Evolutionary conservation across 768 basidiomycete genomes (phyloP).

Genomic region (Suillus occidentalis): DNA sequence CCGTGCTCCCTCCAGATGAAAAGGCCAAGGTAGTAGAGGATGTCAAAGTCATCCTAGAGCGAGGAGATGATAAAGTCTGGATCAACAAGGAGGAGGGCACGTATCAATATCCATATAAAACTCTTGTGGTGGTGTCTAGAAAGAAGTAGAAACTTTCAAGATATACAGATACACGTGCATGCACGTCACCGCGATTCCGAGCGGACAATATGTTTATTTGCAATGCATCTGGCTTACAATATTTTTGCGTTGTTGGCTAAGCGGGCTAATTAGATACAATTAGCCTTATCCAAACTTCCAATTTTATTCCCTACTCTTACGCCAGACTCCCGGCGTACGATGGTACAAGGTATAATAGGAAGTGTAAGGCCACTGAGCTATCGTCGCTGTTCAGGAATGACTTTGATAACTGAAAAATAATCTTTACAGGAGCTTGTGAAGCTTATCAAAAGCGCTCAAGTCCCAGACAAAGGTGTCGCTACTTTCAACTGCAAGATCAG

Average conservation of each 20-base stretch:
- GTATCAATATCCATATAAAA: slow-evolving; percentile 82
- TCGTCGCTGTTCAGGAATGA: not conserved
- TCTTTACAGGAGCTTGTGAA: slow-evolving; percentile 60
- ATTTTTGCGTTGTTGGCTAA: not conserved
- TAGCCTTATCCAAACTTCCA: not conserved
- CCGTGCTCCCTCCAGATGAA: slow-evolving; percentile 56
- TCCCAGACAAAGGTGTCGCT: slow-evolving; percentile 42
- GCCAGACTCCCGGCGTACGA: not conserved
- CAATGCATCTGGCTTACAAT: not conserved
- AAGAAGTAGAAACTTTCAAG: slow-evolving; percentile 34
- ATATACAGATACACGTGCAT: not conserved
- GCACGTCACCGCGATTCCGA: not conserved
- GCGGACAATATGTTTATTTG: not conserved
- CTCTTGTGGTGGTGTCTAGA: slow-evolving; percentile 53
- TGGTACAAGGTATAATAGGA: slow-evolving; percentile 6
- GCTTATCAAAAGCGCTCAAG: slow-evolving; percentile 66
- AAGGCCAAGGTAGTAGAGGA: slow-evolving; percentile 51
- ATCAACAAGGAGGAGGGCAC: slow-evolving; percentile 70
- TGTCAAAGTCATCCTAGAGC: slow-evolving; percentile 54
- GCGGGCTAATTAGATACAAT: not conserved
- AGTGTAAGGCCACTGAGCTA: not conserved
- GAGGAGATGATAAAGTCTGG: slow-evolving; percentile 70
- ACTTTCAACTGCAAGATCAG: not conserved
- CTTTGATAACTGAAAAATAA: not conserved
- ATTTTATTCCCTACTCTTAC: not conserved